Conservation (phyloP, 306 rosid species). For the Purshia tridentata region DNA sequence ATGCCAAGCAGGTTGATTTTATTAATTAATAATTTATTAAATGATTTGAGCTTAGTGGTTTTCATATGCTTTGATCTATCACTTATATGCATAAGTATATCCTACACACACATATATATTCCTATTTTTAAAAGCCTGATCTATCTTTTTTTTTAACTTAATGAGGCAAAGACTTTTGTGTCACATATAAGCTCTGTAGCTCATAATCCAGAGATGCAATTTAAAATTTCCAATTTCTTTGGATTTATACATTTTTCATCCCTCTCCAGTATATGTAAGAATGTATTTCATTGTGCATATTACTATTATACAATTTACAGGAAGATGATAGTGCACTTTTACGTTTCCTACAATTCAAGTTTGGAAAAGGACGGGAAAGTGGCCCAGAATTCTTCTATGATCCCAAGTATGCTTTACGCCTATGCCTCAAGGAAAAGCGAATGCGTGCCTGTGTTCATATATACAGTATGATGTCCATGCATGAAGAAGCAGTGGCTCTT, state of each 20-base stretch:
- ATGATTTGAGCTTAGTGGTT: background rate
- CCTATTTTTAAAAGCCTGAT: background rate
- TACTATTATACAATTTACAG: constrained; percentile 43
- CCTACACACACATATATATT: no score
- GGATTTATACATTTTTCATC: background rate
- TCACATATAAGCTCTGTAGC: background rate
- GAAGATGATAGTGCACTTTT: constrained; percentile 91
- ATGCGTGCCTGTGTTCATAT: constrained; percentile 99
- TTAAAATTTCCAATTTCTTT: no score
- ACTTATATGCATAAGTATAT: background rate
- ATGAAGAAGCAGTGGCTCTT: constrained; percentile 99
- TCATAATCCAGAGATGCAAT: no score
- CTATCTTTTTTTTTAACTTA: background rate
- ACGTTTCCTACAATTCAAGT: constrained; percentile 87
- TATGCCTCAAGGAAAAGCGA: constrained; percentile 95
- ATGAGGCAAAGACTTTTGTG: background rate
- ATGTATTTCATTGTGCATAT: background rate
- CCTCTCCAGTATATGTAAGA: background rate
- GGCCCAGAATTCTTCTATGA: constrained; percentile 96
- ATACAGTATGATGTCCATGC: constrained; percentile 99
- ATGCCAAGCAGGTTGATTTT: constrained; percentile 85
- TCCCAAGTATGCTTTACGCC: constrained; percentile 97
- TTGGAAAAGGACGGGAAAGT: constrained; percentile 86
- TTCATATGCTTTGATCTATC: no score
- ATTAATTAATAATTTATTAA: constrained; percentile 6